These are phyloP conservation scores for Acarospora socialis DNA, from an alignment of 2,329 filamentous ascomycete species.

Conservation along the genomic window DNA sequence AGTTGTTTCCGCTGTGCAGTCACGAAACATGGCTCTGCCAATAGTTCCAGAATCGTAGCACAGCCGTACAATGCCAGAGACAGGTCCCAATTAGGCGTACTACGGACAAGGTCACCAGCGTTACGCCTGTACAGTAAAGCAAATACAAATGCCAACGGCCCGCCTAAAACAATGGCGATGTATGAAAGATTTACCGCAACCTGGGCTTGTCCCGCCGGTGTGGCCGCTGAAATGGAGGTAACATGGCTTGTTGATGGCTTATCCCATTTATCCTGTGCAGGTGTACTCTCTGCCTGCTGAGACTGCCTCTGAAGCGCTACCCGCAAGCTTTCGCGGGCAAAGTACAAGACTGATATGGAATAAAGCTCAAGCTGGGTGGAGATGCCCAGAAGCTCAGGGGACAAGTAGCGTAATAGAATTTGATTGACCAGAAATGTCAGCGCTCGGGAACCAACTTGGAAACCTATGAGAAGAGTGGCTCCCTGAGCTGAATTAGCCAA, in stretches of 20 bases:
- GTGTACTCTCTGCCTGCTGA: slow-evolving; percentile 16
- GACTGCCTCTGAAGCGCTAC: slow-evolving; percentile 77
- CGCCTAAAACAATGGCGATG: slow-evolving; percentile 55
- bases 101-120: slow-evolving; percentile 33
- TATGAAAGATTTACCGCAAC: slow-evolving; percentile 81
- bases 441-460: slow-evolving; percentile 76
- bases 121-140: slow-evolving; percentile 53
- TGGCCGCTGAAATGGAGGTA: too few relatives aligned
- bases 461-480: slow-evolving; percentile 70
- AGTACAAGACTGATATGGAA: slow-evolving; percentile 85
- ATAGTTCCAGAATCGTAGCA: slow-evolving; percentile 56
- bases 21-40: slow-evolving; percentile 79
- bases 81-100: slow-evolving; percentile 49
- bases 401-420: slow-evolving; percentile 72
- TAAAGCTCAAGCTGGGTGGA: slow-evolving; percentile 87
- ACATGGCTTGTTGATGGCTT: slow-evolving; percentile 2
- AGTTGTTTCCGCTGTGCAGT: slow-evolving; percentile 68
- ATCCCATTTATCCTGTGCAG: slow-evolving; percentile 13
- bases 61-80: slow-evolving; percentile 41
- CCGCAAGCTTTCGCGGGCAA: slow-evolving; percentile 78
- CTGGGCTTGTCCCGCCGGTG: slow-evolving; percentile 42
- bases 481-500: slow-evolving; percentile 40
- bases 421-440: slow-evolving; percentile 90
- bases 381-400: slow-evolving; percentile 69
- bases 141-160: slow-evolving; percentile 48